A percentile compares a stretch with the other conserved stretches of the same genome.
Evolutionary conservation across 257 asterid species (phyloP).

Genomic region (Asclepias syriaca): DNA sequence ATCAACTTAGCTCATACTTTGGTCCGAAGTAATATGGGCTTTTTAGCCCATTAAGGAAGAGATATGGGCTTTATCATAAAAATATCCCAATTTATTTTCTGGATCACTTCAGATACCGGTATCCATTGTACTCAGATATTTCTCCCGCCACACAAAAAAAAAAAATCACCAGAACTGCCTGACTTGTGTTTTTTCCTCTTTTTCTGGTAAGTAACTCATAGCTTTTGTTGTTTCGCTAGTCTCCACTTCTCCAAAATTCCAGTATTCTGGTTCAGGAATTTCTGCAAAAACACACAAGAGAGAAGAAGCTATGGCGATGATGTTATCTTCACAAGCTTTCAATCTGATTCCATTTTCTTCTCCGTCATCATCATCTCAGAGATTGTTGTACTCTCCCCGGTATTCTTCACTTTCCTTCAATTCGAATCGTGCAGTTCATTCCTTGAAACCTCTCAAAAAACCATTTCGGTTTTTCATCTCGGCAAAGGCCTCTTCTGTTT

Average conservation of each 20-base stretch:
- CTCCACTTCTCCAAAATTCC: not conserved
- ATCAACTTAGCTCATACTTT: too few relatives aligned
- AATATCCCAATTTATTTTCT: not conserved
- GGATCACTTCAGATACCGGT: not conserved
- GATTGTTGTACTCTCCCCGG: conserved; percentile 16
- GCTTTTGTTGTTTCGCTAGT: not conserved
- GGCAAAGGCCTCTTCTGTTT: conserved; percentile 30
- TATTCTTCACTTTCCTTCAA: conserved; percentile 21
- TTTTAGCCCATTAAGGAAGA: not conserved
- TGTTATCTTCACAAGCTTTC: conserved; percentile 26
- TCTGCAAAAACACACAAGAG: not conserved
- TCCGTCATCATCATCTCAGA: conserved; percentile 12
- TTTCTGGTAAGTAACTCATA: too few relatives aligned
- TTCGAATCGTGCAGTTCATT: conserved; percentile 5
- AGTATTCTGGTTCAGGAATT: not conserved
- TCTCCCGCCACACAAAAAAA: conserved; percentile 12
- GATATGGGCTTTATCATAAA: not conserved
- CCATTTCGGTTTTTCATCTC: conserved; percentile 15
- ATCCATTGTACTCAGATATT: not conserved
- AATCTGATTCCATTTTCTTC: conserved; percentile 10
- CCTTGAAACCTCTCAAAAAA: conserved; percentile 6
- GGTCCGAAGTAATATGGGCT: too few relatives aligned
- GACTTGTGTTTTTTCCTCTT: too few relatives aligned
- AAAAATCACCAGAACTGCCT: not conserved
- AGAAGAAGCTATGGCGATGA: conserved; percentile 29